Base-by-base conservation (phyloP, 1,284 basidiomycete species). In the Ceratobasidium theobromae region DNA sequence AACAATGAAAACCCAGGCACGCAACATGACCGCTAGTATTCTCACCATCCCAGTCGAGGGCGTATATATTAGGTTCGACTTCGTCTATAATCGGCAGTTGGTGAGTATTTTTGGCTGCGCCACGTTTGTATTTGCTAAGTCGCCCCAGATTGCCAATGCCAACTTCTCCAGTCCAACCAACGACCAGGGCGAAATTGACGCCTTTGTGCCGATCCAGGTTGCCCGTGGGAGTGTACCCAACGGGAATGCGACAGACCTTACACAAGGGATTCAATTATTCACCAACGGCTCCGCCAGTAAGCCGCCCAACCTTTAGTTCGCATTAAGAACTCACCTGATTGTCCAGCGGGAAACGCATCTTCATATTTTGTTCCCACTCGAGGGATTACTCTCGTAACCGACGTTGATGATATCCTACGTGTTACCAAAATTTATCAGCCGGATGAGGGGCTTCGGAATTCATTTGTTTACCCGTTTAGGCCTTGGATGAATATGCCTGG, bases 321-420 rank as follows among this genome's bases (percentile, higher is more conserved):
- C 32, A 9, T 16, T 3, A 3, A 30, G 27, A 30, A 38, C 30
- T 52, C 23, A 12, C 32, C n/a, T 14, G 0, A 9, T 33, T n/a
- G 14, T 16, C 6, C 32, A 71, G 70, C 54, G 28, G 70, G 70
- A 25, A 71, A 71, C 45, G 64, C 70, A 12, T 68, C 69, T 8
- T 43, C 65, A n/a, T 71, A 68, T 49, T 55, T 71, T 21, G 70
- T 71, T 9, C 70, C 70, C 4, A 57, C 53, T 16, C 35, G 67
- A 45, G 70, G 70, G 14, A 46, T 71, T 53, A 69, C 70, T 9
- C 53, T 71, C 23, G 49, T 71, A 18, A 41, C 66, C 1, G 70
- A 71, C 33, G 67, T 71, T 18, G 70, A 71, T 40, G 70, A 71
- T 41, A 70, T 71, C 30, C 67, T 71, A 5, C 67, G 70, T 3